Percentiles rank a stretch among this genome's conserved stretches.
phyloP scores from a whole-genome alignment of 306 rosid species.

The Cucurbita maxima region DNA sequence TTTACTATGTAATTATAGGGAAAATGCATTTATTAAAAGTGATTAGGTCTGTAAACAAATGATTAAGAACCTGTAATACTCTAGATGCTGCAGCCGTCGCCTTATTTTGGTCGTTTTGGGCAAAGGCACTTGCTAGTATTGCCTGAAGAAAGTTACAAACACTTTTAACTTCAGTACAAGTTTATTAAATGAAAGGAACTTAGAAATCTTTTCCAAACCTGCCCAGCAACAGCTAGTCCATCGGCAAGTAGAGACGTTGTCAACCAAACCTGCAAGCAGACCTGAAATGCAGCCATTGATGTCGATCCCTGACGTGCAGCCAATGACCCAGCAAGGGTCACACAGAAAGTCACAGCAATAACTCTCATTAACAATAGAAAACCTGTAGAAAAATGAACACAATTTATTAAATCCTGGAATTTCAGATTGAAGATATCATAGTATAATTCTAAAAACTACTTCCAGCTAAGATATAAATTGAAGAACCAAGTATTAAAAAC shows the following conservation, averaged over 20 bases:
- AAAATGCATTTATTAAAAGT: not conserved
- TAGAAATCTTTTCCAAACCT: conserved; percentile 33
- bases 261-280: conserved; percentile 91
- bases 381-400: conserved; percentile 30
- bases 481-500: not conserved
- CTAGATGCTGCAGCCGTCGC: conserved; percentile 61
- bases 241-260: conserved; percentile 89
- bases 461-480: not conserved
- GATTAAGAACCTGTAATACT: conserved; percentile 49
- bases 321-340: conserved; percentile 79
- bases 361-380: conserved; percentile 78
- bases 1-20: not conserved
- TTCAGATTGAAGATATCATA: not conserved
- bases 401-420: not conserved
- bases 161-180: not conserved
- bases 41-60: not conserved
- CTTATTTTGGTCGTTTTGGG: conserved; percentile 59
- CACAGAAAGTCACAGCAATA: conserved; percentile 87
- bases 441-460: not conserved
- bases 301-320: conserved; percentile 83
- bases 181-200: not conserved
- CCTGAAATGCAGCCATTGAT: conserved; percentile 95
- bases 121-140: conserved; percentile 86
- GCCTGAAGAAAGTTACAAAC: conserved; percentile 32
- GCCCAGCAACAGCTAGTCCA: conserved; percentile 95